These are phyloP conservation scores for Tuctoria greenei DNA, from an alignment of 176 grass and related monocot genomes.

Conservation along the genomic window DNA sequence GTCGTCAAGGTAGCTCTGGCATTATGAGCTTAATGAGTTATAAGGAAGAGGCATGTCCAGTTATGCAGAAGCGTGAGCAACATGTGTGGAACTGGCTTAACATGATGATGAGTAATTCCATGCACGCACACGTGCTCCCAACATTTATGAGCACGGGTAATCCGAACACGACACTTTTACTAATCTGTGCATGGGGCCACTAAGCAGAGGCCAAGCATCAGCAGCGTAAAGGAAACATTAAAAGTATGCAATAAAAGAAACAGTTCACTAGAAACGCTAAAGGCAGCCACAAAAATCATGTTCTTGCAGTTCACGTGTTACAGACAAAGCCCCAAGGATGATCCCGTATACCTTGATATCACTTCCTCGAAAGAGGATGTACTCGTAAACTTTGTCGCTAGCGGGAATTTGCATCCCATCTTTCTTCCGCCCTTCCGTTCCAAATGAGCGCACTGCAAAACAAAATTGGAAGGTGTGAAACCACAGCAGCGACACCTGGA, in stretches of 20 bases:
- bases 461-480: constrained; percentile 6
- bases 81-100: background rate
- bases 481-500: background rate
- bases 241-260: background rate
- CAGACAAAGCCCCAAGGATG: background rate
- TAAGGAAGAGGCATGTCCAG: background rate
- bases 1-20: background rate
- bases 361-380: constrained; percentile 80
- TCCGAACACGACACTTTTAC: background rate
- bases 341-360: constrained; percentile 72
- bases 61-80: background rate
- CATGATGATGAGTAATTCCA: background rate
- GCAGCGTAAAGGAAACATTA: background rate
- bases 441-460: constrained; percentile 76
- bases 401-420: constrained; percentile 69
- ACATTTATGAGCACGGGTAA: background rate
- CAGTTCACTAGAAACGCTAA: background rate
- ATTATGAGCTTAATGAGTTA: background rate
- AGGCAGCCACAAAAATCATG: background rate
- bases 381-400: constrained; percentile 77
- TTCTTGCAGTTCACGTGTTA: background rate
- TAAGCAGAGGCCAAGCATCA: background rate
- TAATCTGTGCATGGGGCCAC: background rate
- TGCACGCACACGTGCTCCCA: background rate
- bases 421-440: constrained; percentile 87